Percentiles rank a stretch among this genome's conserved stretches.
phyloP scores from a whole-genome alignment of 2,329 filamentous ascomycete species.

The Clonostachys rhizophaga region DNA sequence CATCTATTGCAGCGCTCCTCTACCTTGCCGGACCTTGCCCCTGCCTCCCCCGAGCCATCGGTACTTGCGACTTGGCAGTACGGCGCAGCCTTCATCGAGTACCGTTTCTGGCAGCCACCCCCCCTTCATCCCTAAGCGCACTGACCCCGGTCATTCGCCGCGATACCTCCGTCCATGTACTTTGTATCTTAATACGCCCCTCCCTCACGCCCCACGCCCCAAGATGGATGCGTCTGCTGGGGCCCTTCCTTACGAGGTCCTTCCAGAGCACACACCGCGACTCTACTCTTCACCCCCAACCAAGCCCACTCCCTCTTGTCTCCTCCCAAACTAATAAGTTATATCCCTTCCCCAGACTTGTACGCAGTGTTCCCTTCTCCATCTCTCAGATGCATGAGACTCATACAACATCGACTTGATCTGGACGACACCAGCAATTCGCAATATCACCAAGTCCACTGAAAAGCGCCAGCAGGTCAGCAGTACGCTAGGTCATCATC shows the following conservation, averaged over 20 bases:
- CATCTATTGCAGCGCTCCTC: neutral
- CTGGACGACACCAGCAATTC: neutral
- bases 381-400: neutral
- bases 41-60: neutral
- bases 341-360: constrained; percentile 2
- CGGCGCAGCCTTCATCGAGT: neutral
- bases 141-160: constrained; percentile 4
- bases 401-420: neutral
- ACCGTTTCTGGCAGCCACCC: neutral
- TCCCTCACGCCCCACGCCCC: neutral
- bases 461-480: neutral
- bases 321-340: constrained; percentile 3
- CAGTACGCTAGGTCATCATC: neutral
- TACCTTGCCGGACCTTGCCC: constrained; percentile 2
- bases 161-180: constrained; percentile 3
- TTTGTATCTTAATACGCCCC: neutral
- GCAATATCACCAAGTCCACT: neutral
- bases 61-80: neutral
- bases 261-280: neutral
- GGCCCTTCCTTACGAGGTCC: neutral
- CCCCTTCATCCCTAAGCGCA: constrained; percentile 2
- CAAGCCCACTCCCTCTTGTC: neutral
- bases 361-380: neutral
- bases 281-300: neutral
- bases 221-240: neutral